A percentile compares a stretch with the other conserved stretches of the same genome.
Evolutionary conservation across 2,329 filamentous ascomycete species (phyloP).

Genomic region (Aspergillus novofumigatus): DNA sequence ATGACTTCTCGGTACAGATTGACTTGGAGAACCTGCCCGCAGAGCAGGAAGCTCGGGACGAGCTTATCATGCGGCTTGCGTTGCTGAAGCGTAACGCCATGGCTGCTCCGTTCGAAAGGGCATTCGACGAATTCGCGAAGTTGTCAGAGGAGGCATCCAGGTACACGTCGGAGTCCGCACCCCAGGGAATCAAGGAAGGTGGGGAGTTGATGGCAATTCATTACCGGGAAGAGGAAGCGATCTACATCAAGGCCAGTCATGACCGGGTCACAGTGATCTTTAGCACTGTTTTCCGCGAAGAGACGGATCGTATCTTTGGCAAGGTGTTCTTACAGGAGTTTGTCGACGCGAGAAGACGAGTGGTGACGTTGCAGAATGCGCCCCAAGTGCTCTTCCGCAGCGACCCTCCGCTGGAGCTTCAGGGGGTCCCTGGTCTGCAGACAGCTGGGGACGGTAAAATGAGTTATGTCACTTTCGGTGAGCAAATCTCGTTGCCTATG

Average conservation of each 20-base stretch:
- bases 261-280: slow-evolving; percentile 99
- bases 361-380: slow-evolving; percentile 84
- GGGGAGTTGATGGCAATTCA: slow-evolving; percentile 94
- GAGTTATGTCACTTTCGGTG: slow-evolving; percentile 97
- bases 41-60: slow-evolving; percentile 79
- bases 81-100: slow-evolving; percentile 97
- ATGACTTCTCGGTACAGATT: slow-evolving; percentile 90
- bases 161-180: slow-evolving; percentile 90
- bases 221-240: slow-evolving; percentile 97
- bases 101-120: slow-evolving; percentile 96
- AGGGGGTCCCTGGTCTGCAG: slow-evolving; percentile 78
- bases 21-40: slow-evolving; percentile 83
- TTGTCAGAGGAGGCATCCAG: slow-evolving; percentile 84
- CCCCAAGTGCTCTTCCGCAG: slow-evolving; percentile 96
- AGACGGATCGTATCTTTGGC: slow-evolving; percentile 94
- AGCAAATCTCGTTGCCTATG: slow-evolving; percentile 17
- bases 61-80: slow-evolving; percentile 79
- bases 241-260: slow-evolving; percentile 96
- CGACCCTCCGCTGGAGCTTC: slow-evolving; percentile 86
- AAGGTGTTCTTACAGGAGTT: slow-evolving; percentile 99
- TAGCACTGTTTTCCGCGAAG: slow-evolving; percentile 95
- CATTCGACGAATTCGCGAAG: slow-evolving; percentile 86
- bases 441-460: slow-evolving; percentile 76
- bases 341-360: slow-evolving; percentile 84
- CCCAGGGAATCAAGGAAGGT: slow-evolving; percentile 82